A percentile compares a stretch with the other conserved stretches of the same genome.
Conservation (phyloP, 768 basidiomycete genomes). For the Dacryopinax spathularia region DNA sequence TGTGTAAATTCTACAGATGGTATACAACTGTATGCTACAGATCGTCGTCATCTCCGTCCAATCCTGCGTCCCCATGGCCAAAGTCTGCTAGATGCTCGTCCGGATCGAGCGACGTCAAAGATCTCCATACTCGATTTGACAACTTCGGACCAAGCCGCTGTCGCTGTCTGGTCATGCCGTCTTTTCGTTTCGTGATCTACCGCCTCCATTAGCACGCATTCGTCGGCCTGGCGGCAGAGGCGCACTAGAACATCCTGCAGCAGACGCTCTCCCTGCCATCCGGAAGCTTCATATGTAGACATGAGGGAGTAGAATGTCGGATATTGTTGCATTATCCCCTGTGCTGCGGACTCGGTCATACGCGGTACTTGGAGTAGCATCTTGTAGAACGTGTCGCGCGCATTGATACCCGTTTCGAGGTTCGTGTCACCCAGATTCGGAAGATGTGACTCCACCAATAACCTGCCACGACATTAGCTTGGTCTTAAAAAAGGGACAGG, state of each 20-base stretch:
- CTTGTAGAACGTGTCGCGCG: slow-evolving; percentile 15
- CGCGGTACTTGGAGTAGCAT: slow-evolving; percentile 14
- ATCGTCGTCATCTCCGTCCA: not conserved
- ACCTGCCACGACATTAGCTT: slow-evolving; percentile 8
- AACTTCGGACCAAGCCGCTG: not conserved
- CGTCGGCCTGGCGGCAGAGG: too few species aligned
- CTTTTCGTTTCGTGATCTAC: not conserved
- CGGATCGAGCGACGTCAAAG: not conserved
- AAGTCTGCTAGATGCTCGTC: not conserved
- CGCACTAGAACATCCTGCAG: not conserved
- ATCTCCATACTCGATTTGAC: not conserved
- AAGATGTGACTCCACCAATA: slow-evolving; percentile 13
- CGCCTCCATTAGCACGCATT: not conserved
- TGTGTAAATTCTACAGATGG: too few species aligned
- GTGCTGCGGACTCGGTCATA: slow-evolving; percentile 13
- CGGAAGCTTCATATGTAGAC: slow-evolving; percentile 9
- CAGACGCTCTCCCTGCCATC: not conserved
- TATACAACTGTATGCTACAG: not conserved
- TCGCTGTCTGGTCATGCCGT: not conserved
- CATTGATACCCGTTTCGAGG: slow-evolving; percentile 10
- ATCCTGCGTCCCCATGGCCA: not conserved
- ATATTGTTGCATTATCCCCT: slow-evolving; percentile 13
- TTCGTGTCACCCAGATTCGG: slow-evolving; percentile 9
- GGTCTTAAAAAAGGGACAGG: not conserved
- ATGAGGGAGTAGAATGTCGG: slow-evolving; percentile 14